These are phyloP conservation scores for Marchantia polymorpha DNA, from an alignment of 225 moss, liverwort and hornwort species.

Conservation along the genomic window DNA sequence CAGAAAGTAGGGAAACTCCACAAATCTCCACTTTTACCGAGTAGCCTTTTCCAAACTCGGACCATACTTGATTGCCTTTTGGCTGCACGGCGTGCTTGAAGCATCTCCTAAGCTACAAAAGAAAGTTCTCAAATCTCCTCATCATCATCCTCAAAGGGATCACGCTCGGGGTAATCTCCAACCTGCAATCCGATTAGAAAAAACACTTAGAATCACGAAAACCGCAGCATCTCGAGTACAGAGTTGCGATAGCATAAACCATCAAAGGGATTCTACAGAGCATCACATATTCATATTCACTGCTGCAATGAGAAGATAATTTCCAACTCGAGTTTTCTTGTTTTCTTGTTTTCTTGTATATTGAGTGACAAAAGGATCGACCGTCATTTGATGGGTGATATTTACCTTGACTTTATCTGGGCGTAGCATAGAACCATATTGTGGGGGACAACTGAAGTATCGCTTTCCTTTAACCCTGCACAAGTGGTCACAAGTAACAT, in stretches of 20 bases:
- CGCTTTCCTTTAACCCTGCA: constrained; percentile 86
- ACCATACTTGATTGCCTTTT: not conserved
- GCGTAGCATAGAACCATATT: constrained; percentile 80
- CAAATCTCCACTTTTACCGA: too few species aligned
- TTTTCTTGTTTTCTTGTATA: too few species aligned
- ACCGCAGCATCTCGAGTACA: not conserved
- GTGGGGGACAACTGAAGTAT: constrained; percentile 73
- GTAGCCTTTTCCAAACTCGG: too few species aligned
- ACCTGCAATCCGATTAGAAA: constrained; percentile 38
- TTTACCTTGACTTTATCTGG: constrained; percentile 81
- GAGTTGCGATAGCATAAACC: not conserved
- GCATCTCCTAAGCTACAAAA: not conserved
- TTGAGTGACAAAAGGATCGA: too few species aligned
- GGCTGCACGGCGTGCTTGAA: not conserved
- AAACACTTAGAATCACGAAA: not conserved
- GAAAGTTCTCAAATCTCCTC: constrained; percentile 12
- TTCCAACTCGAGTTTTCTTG: too few species aligned
- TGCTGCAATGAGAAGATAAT: too few species aligned
- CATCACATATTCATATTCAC: not conserved
- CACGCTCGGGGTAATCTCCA: constrained; percentile 88
- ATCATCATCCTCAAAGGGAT: constrained; percentile 78
- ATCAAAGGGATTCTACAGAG: not conserved
- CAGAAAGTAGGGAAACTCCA: not conserved
- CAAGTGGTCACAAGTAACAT: not conserved
- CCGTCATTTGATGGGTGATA: not conserved